Evolutionary conservation across 345 rosid genomes (phyloP).

Genomic region (Syzygium oleosum): DNA sequence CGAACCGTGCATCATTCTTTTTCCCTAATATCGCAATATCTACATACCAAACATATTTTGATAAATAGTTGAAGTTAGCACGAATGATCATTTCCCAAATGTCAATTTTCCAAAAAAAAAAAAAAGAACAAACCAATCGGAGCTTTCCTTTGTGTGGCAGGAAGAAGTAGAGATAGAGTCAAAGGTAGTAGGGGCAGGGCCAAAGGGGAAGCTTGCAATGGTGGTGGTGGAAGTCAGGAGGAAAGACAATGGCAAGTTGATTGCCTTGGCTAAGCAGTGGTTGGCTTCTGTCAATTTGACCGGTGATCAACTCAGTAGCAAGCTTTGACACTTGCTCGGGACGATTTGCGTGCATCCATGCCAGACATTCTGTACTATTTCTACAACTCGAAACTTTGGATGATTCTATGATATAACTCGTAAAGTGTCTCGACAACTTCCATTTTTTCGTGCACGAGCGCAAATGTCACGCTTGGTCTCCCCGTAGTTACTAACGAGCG

Average conservation of each 20-base stretch:
- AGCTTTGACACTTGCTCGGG: constrained; percentile 19
- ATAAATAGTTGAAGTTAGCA: neutral
- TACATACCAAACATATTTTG: neutral
- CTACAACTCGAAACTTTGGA: neutral
- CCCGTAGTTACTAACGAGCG: neutral
- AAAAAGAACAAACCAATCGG: neutral
- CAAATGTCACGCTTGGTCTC: neutral
- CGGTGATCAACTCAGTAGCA: constrained; percentile 9
- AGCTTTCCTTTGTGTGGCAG: constrained; percentile 7
- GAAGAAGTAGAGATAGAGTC: constrained; percentile 63
- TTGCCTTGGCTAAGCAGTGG: constrained; percentile 61
- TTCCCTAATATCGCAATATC: neutral
- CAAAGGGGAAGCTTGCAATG: constrained; percentile 28
- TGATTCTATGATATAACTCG: neutral
- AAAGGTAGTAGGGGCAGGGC: constrained; percentile 31
- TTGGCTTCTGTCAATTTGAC: constrained; percentile 21
- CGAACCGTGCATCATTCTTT: neutral
- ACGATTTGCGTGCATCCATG: neutral
- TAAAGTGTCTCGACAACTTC: neutral
- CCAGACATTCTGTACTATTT: neutral
- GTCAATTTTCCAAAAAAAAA: neutral
- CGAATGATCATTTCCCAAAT: neutral
- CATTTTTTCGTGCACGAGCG: fast-evolving
- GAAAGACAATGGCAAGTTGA: constrained; percentile 22
- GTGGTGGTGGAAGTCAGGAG: constrained; percentile 35